Evolutionary conservation across 768 basidiomycete species (phyloP), one percentile per base, ranked within the genome.

Genomic region (Astraeus odoratus): DNA sequence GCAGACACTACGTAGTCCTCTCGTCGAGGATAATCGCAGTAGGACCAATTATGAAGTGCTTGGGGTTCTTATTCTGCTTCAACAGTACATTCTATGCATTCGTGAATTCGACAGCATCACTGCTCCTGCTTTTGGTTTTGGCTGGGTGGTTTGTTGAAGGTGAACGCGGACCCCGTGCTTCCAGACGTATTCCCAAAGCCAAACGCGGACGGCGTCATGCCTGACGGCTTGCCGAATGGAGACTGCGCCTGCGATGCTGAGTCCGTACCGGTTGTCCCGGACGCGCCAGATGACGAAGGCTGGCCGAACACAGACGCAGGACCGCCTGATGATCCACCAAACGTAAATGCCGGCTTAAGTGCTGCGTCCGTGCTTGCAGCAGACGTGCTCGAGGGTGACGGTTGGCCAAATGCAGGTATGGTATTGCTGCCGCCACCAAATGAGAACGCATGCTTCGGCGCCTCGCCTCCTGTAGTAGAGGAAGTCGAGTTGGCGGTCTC

Each of bases 111-210:
- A 39, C 18, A 16, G 4, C 13, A 36, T 59, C 44, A 62, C 20
- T 69, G 64, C 46, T 67, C 62, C 51, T 61, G 59, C 47, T 63
- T 62, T 49, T 63, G 61, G 23, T 56, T 65, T 36, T 65, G 63
- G 22, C 57, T 38, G 24, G 51, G 36, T 26, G 45, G 19, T 42
- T 53, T 44, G 30, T 51, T 51, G 42, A 57, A 49, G 12, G 29
- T 16, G 19, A 45, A 55, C 39, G 46, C 18, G 8, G 16, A 20
- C 35, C 39, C 18, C 13, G 16, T 25, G 42, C 40, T 46, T 33
- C 49, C 42, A 12, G 57, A 15, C n/a, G 36, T 19, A 38, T 35
- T 31, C 1, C 60, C 54, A 49, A 68, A 68, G 19, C 62, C 60
- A 50, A 66, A 61, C 8, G 59, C 50, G 46, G 58, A 58, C 0